Conservation (phyloP, 1,284 basidiomycete genomes). For the Schizophyllum amplum region DNA sequence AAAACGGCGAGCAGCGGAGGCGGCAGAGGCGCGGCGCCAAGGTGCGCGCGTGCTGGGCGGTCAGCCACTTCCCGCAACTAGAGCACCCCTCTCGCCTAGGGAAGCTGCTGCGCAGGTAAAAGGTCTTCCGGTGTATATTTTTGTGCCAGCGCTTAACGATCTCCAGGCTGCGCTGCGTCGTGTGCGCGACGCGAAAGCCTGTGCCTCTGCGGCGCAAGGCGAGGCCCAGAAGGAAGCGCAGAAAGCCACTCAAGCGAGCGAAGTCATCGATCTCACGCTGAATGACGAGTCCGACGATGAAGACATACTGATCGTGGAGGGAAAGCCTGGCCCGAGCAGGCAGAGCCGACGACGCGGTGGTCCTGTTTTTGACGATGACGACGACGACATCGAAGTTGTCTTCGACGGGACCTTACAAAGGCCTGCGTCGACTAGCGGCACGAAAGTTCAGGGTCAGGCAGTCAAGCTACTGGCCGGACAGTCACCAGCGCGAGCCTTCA, state of each 20-base stretch:
- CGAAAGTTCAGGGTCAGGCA: constrained; percentile 4
- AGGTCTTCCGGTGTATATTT: constrained; percentile 9
- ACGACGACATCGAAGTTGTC: background rate
- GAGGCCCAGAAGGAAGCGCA: constrained; percentile 56
- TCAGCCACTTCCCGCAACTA: constrained; percentile 1
- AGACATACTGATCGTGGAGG: background rate
- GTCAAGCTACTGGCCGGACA: constrained; percentile 7
- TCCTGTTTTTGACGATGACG: background rate
- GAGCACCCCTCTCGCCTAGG: constrained; percentile 45
- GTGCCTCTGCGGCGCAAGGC: constrained; percentile 44
- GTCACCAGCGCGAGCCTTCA: constrained; percentile 3
- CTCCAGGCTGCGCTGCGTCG: constrained; percentile 75
- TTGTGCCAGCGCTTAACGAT: constrained; percentile 3
- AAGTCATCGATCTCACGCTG: constrained; percentile 54
- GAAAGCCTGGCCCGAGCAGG: background rate
- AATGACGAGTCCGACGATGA: no score
- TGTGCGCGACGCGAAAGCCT: constrained; percentile 61
- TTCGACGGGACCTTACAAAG: constrained; percentile 4
- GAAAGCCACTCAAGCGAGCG: constrained; percentile 60
- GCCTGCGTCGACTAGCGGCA: background rate
- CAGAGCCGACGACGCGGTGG: no score
- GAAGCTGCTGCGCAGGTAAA: constrained; percentile 73
- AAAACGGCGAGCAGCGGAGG: background rate
- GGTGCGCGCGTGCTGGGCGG: background rate
- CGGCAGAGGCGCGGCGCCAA: background rate